These are phyloP conservation scores for Debaryomyces coudertii DNA, from an alignment of 1,139 yeast genomes.

Conservation along the genomic window DNA sequence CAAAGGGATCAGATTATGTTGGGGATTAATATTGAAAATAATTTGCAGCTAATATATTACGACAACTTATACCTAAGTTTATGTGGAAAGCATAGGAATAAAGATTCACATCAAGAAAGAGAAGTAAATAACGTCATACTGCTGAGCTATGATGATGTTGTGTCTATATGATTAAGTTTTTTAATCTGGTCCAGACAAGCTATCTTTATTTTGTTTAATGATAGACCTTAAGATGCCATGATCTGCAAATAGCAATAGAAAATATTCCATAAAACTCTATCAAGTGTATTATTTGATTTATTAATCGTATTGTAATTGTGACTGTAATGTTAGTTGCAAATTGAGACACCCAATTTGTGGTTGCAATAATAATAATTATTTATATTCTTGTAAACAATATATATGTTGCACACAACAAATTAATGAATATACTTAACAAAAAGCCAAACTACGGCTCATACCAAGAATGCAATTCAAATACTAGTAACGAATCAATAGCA, in stretches of 20 bases:
- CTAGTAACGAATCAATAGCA: conserved; percentile 14
- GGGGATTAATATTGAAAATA: conserved; percentile 21
- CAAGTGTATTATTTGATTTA: not conserved
- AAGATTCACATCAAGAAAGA: not conserved
- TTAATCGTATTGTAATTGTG: not conserved
- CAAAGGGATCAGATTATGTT: conserved; percentile 32
- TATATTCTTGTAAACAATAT: not conserved
- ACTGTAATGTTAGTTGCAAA: not conserved
- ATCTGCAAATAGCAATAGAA: too few relatives aligned
- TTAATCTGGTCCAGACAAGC: too few relatives aligned
- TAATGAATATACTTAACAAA: conserved; percentile 9
- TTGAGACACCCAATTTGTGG: conserved; percentile 3
- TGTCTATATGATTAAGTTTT: conserved; percentile 7
- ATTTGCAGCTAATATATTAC: conserved; percentile 28
- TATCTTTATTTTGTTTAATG: too few relatives aligned
- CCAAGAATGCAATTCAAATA: conserved; percentile 15
- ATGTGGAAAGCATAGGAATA: conserved; percentile 11
- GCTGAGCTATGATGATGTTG: conserved; percentile 15
- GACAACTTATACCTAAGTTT: conserved; percentile 17
- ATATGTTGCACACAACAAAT: not conserved
- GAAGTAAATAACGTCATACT: conserved; percentile 1
- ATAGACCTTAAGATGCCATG: too few relatives aligned
- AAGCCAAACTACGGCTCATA: conserved; percentile 10
- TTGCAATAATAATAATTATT: conserved; percentile 5
- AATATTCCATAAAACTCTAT: too few relatives aligned